A percentile compares a stretch with the other conserved stretches of the same genome.
Conservation (phyloP, 257 asterid genomes). For the Ilex asprella region DNA sequence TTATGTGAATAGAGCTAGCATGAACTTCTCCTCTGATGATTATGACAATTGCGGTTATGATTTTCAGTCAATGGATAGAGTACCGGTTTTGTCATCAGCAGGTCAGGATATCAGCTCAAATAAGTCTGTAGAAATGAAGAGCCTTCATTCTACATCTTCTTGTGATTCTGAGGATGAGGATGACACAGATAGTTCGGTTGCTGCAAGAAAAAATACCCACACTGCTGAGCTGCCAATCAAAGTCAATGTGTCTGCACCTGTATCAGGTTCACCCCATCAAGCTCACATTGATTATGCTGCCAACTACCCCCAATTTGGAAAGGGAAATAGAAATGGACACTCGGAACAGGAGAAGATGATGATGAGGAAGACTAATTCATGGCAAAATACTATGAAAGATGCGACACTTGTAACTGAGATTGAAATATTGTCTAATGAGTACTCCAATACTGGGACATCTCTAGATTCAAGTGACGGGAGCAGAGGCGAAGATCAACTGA, state of each 20-base stretch:
- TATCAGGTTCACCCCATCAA: constrained; percentile 55
- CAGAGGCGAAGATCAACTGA: constrained; percentile 34
- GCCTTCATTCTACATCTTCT: constrained; percentile 34
- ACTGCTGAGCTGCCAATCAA: constrained; percentile 26
- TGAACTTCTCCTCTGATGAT: constrained; percentile 52
- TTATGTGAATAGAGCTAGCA: constrained; percentile 27
- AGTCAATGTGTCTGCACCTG: constrained; percentile 36
- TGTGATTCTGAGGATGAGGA: constrained; percentile 45
- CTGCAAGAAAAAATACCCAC: constrained; percentile 20
- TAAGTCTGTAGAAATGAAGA: constrained; percentile 26
- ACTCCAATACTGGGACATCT: constrained; percentile 63
- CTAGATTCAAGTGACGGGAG: constrained; percentile 58
- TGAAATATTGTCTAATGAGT: constrained; percentile 74
- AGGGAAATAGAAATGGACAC: constrained; percentile 43
- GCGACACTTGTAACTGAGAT: constrained; percentile 63
- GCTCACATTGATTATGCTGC: constrained; percentile 61
- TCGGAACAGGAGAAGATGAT: constrained; percentile 35
- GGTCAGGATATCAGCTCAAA: constrained; percentile 23
- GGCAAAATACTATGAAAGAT: constrained; percentile 36
- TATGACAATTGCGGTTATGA: constrained; percentile 52
- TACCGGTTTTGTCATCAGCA: constrained; percentile 18
- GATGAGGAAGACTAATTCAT: constrained; percentile 20
- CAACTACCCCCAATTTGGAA: constrained; percentile 30
- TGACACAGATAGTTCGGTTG: constrained; percentile 13
- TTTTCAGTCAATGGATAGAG: constrained; percentile 59